Base-by-base conservation (phyloP, 768 basidiomycete genomes). In the Heimioporus sp. region DNA sequence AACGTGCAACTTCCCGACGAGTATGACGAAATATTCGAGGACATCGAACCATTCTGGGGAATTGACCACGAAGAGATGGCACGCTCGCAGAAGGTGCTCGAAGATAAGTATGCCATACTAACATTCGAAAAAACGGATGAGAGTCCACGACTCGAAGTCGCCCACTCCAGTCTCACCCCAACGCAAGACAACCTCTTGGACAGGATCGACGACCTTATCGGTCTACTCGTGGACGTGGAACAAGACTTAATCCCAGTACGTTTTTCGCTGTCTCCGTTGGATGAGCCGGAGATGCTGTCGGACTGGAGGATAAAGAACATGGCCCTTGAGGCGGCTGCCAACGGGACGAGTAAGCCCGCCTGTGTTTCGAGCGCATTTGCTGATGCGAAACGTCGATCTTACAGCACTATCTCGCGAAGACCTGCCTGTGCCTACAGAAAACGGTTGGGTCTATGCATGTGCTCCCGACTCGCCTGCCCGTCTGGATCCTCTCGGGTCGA, bases 1-100 rank as follows among this genome's bases (percentile, higher is more conserved):
- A 54, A 68, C 28, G 68, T 78, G 2, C 71, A 68, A 39, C 65
- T 78, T 1, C 72, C 70, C 15, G 78, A 78, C 53, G 76, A 78
- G 49, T 78, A 79, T 43, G 76, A 79, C 59, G 74, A 76, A 53
- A 77, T 78, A 44, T 57, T 65, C 48, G 54, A 62, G 8, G 68
- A 76, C 46, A 52, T 77, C 10, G 65, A 69, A 21, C 69, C 71
- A 0, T 74, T 65, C 57, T 72, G 65, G 65, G 75, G 69, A 0
- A 57, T 77, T 43, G 56, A 65, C 32, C 72, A n/a, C 73, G 0
- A n/a, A 1, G 60, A 62, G 2, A 38, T 74, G 15, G 63, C 57
- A 0, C 41, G 20, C 10, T 48, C 55, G 0, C 68, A 62, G 32
- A 24, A 45, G n/a, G 57, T 53, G 31, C 55, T 63, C 13, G 70